Conservation (phyloP, 129 eudicot genomes). For the Scalesia atractyloides region DNA sequence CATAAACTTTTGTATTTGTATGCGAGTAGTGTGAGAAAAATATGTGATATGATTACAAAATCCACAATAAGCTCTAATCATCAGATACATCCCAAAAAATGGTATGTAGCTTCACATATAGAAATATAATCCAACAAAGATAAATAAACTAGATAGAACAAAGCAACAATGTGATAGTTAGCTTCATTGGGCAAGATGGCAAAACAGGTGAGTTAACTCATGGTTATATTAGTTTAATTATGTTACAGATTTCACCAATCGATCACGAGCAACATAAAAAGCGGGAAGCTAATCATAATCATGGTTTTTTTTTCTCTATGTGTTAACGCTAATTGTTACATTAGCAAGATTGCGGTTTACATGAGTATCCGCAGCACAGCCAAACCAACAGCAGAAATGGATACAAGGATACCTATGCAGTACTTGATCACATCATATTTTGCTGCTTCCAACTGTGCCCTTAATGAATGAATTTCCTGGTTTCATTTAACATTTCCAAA, state of each 20-base stretch:
- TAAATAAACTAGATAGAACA: slow-evolving; percentile 23
- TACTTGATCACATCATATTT: slow-evolving; percentile 93
- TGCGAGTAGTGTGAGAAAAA: no score
- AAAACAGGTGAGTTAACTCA: slow-evolving; percentile 12
- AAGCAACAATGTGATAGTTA: neutral
- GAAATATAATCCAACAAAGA: neutral
- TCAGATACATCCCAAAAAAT: no score
- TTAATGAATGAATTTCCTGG: slow-evolving; percentile 87
- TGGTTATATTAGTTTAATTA: slow-evolving; percentile 26
- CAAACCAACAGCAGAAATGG: slow-evolving; percentile 91
- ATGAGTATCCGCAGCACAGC: slow-evolving; percentile 82
- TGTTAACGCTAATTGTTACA: slow-evolving; percentile 35
- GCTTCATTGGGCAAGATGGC: neutral
- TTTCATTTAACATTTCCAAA: slow-evolving; percentile 7
- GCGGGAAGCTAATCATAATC: slow-evolving; percentile 13
- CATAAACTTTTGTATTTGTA: no score
- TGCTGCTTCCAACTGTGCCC: slow-evolving; percentile 93
- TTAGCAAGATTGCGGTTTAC: slow-evolving; percentile 36
- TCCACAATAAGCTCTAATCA: no score
- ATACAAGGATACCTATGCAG: slow-evolving; percentile 94
- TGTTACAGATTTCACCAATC: slow-evolving; percentile 34
- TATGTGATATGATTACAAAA: no score
- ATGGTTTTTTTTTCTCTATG: slow-evolving; percentile 31
- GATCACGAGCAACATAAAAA: slow-evolving; percentile 35
- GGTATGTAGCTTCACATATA: neutral